Percentiles rank a stretch among this genome's conserved stretches.
Evolutionary conservation across 805 yeast genomes (phyloP).

Genomic region (Yamadazyma philogaea): DNA sequence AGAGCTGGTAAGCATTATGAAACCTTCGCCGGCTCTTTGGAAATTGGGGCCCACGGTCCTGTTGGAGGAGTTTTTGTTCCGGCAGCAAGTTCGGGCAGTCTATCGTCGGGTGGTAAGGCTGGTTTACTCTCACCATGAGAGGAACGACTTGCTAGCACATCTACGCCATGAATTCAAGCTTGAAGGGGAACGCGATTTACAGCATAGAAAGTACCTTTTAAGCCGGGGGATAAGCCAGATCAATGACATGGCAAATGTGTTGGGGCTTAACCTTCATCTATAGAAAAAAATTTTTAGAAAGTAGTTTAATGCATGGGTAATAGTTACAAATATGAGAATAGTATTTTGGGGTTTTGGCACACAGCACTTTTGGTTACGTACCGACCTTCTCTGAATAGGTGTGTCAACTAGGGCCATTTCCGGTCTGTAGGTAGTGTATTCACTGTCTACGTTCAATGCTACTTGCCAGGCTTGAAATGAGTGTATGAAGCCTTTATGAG

Average conservation of each 20-base stretch:
- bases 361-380: too few species aligned
- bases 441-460: neutral
- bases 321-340: neutral
- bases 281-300: neutral
- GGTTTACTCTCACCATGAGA: slow-evolving; percentile 36
- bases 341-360: too few species aligned
- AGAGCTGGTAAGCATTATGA: slow-evolving; percentile 2
- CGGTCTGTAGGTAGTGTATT: neutral
- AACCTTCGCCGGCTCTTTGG: slow-evolving; percentile 1
- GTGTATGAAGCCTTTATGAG: slow-evolving; percentile 11
- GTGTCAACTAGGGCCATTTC: too few species aligned
- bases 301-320: neutral
- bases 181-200: slow-evolving; percentile 27
- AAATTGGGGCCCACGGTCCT: slow-evolving; percentile 20
- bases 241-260: slow-evolving; percentile 23
- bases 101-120: slow-evolving; percentile 33
- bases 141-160: slow-evolving; percentile 28
- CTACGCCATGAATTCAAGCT: slow-evolving; percentile 34
- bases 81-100: slow-evolving; percentile 30
- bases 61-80: slow-evolving; percentile 40
- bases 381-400: too few species aligned
- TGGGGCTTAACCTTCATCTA: slow-evolving; percentile 18
- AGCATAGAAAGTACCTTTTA: slow-evolving; percentile 37
- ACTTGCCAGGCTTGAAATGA: slow-evolving; percentile 3
- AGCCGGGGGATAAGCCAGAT: slow-evolving; percentile 29